phyloP scores from a whole-genome alignment of 345 rosid genomes.

The Eutrema heterophyllum region DNA sequence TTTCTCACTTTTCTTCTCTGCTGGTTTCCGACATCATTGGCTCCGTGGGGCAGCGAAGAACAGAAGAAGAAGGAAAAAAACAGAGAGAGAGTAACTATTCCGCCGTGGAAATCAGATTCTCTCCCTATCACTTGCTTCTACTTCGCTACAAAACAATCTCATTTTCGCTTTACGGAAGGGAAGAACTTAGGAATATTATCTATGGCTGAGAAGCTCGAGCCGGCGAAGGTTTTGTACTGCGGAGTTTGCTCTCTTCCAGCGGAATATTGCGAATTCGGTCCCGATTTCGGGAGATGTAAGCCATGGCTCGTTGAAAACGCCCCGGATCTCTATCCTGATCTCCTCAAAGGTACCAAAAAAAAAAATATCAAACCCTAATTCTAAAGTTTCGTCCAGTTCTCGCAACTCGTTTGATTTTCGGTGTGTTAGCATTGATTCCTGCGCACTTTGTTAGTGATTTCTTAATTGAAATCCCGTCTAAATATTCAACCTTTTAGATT shows the following conservation, averaged over 20 bases:
- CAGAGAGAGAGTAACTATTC: background rate
- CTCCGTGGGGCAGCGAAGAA: slow-evolving; percentile 3
- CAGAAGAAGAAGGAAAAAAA: background rate
- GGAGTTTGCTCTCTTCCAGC: slow-evolving; percentile 74
- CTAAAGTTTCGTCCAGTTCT: background rate
- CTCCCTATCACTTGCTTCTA: background rate
- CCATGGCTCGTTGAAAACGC: slow-evolving; percentile 89
- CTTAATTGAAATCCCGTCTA: background rate
- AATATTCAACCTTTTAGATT: background rate
- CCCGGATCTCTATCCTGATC: slow-evolving; percentile 83
- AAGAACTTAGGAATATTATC: background rate
- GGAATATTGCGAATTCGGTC: slow-evolving; percentile 92
- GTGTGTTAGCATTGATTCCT: background rate
- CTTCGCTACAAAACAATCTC: background rate
- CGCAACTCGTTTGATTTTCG: background rate
- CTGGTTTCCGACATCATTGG: slow-evolving; percentile 8
- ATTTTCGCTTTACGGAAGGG: background rate
- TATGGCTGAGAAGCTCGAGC: slow-evolving; percentile 72
- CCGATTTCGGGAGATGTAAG: slow-evolving; percentile 88
- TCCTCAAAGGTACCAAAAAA: slow-evolving; percentile 47
- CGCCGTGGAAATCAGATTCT: slow-evolving; percentile 9
- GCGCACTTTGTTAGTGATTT: background rate
- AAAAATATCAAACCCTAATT: slow-evolving; percentile 11
- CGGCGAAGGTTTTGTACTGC: slow-evolving; percentile 76
- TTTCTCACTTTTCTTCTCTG: background rate